Evolutionary conservation across 768 basidiomycete species (phyloP), one percentile per base, ranked within the genome.

Genomic region (Mycena leptocephala): DNA sequence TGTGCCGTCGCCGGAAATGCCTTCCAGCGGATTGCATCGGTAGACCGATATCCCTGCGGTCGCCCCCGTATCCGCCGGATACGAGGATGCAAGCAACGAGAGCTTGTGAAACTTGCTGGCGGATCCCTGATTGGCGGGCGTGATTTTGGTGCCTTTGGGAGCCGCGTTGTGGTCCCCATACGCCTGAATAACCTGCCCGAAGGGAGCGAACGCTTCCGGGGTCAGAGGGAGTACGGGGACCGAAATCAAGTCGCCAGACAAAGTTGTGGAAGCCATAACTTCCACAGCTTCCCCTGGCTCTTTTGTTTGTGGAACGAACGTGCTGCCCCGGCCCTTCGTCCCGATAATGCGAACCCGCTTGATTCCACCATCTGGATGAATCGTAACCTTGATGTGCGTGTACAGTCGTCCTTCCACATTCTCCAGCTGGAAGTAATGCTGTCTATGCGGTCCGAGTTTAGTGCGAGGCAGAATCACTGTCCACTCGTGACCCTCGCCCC

Each of bases 101-200:
- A 99, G 90, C 82, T 97, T 95, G 87, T 99, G 97, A 86, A 95
- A 99, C 84, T 99, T 99, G 80, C 85, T 89, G 0, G 98, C 98
- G 4, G 96, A 96, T 51, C 96, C 97, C 77, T 91, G 94, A 84
- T 99, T 99, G 33, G 96, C 97, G 22, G 90, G 86, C 4, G 96
- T 96, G 67, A 96, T 90, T 79, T 91, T 92, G 46, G 91, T 90
- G 11, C 90, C 92, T 64, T 91, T 92, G 1, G 96, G 94, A 7
- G 91, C 93, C 16, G 93, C 90, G 18, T 90, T 83, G 53, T 90
- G 88, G 80, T 95, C 92, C 1, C 88, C 86, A 82, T 95, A 98
- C 2, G 94, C 97, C 86, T 99, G 96, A 62, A 99, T 90, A 68
- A 99, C 97, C 80, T 95, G 90, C 0, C 98, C 98, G 85, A 94